These are phyloP conservation scores for Penicilliopsis zonata DNA, from an alignment of 495 filamentous ascomycete species.

Conservation along the genomic window DNA sequence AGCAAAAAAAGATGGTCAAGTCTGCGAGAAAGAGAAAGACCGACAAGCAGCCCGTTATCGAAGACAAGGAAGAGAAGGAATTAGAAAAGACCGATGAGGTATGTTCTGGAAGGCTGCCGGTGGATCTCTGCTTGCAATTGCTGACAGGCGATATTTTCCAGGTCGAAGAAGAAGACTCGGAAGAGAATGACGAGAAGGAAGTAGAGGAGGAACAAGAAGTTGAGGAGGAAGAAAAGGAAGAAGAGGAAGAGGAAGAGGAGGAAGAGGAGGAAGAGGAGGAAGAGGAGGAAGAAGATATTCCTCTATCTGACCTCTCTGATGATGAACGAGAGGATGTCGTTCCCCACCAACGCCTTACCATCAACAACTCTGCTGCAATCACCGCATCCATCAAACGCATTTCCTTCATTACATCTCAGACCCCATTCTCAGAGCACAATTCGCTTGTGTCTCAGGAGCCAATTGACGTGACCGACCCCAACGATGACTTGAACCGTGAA, in stretches of 20 bases:
- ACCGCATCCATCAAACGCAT: conserved; percentile 67
- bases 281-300: conserved; percentile 51
- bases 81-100: conserved; percentile 21
- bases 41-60: conserved; percentile 24
- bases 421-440: conserved; percentile 56
- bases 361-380: conserved; percentile 90
- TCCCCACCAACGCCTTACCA: conserved; percentile 84
- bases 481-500: conserved; percentile 84
- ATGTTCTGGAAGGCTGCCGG: conserved; percentile 4
- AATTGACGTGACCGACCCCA: conserved; percentile 51
- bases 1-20: conserved; percentile 48
- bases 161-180: conserved; percentile 1
- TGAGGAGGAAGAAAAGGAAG: conserved; percentile 19
- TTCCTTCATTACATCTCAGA: conserved; percentile 42
- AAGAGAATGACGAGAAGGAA: conserved; percentile 3
- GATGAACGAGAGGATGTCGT: conserved; percentile 77
- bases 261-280: conserved; percentile 35
- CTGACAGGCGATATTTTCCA: not conserved
- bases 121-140: conserved; percentile 1
- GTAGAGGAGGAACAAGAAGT: conserved; percentile 19
- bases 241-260: conserved; percentile 20
- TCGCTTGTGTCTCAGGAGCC: conserved; percentile 41
- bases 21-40: conserved; percentile 40
- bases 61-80: conserved; percentile 19
- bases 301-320: conserved; percentile 71